A percentile compares a stretch with the other conserved stretches of the same genome.
Evolutionary conservation across 495 filamentous ascomycete species (phyloP).

Genomic region (Penicillium cinerascens): DNA sequence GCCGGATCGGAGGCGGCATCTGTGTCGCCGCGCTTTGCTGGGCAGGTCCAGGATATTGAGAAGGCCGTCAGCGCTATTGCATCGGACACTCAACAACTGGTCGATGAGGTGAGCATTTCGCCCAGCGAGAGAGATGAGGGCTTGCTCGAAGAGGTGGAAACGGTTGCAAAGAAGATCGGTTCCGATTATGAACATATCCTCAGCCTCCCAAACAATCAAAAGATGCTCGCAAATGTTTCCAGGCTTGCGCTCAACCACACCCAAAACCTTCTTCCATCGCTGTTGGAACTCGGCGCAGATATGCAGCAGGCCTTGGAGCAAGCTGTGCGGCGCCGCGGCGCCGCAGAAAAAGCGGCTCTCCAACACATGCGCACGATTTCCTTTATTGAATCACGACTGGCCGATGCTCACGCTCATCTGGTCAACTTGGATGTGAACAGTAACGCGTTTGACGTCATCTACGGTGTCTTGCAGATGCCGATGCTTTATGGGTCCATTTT

Average conservation of each 20-base stretch:
- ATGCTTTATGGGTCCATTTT: conserved; percentile 84
- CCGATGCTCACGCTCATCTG: conserved; percentile 66
- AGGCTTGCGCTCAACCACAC: conserved; percentile 86
- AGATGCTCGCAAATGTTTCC: conserved; percentile 74
- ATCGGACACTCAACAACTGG: conserved; percentile 51
- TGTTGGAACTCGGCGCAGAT: conserved; percentile 66
- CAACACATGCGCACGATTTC: conserved; percentile 78
- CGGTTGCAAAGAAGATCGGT: conserved; percentile 77
- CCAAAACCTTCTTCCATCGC: conserved; percentile 77
- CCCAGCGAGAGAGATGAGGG: conserved; percentile 45
- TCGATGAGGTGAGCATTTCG: conserved; percentile 30
- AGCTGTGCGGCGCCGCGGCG: conserved; percentile 61
- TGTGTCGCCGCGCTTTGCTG: conserved; percentile 51
- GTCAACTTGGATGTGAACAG: conserved; percentile 64
- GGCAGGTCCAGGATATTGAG: conserved; percentile 50
- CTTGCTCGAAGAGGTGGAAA: conserved; percentile 80
- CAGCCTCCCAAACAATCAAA: conserved; percentile 61
- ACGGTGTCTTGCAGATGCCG: conserved; percentile 73
- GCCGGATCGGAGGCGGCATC: conserved; percentile 52
- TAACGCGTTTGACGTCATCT: conserved; percentile 71
- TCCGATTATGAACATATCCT: conserved; percentile 82
- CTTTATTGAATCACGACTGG: conserved; percentile 66
- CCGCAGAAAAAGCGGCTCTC: conserved; percentile 54
- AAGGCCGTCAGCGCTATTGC: conserved; percentile 49
- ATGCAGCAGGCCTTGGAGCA: conserved; percentile 69